A percentile compares a stretch with the other conserved stretches of the same genome.
Evolutionary conservation across 306 rosid species (phyloP).

Genomic region (Sindora glabra): DNA sequence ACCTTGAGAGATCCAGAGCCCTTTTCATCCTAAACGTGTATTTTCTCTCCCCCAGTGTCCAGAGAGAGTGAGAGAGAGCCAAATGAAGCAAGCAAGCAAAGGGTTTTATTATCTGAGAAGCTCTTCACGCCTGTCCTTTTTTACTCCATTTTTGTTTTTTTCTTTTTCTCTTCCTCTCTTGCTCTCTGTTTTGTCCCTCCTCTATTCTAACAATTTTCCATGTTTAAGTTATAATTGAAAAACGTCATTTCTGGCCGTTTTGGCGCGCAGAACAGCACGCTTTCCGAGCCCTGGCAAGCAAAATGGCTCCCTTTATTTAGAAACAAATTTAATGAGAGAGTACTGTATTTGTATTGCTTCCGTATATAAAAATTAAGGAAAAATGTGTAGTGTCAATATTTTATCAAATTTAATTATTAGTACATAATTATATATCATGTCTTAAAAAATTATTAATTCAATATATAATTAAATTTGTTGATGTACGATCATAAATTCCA

Average conservation of each 20-base stretch:
- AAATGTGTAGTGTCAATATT: too few species aligned
- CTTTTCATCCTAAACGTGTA: constrained; percentile 25
- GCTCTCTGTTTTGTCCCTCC: background rate
- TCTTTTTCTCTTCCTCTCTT: background rate
- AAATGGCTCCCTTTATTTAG: too few species aligned
- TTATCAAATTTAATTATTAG: too few species aligned
- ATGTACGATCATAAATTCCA: too few species aligned
- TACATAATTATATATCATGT: too few species aligned
- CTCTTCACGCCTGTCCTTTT: constrained; percentile 63
- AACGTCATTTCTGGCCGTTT: background rate
- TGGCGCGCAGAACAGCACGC: constrained; percentile 42
- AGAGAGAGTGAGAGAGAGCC: constrained; percentile 24
- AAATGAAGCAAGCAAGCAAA: constrained; percentile 26
- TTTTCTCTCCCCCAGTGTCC: constrained; percentile 24
- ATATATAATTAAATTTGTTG: too few species aligned
- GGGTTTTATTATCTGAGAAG: constrained; percentile 46
- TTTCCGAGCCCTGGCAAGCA: too few species aligned
- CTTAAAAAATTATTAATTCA: too few species aligned
- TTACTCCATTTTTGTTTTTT: too few species aligned
- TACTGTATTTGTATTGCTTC: too few species aligned
- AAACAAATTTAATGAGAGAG: too few species aligned
- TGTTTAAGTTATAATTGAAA: background rate
- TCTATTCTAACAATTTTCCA: background rate
- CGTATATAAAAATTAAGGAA: too few species aligned
- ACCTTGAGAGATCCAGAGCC: constrained; percentile 17